Conservation (phyloP, 495 filamentous ascomycete species). For the Oidiodendron maius region DNA sequence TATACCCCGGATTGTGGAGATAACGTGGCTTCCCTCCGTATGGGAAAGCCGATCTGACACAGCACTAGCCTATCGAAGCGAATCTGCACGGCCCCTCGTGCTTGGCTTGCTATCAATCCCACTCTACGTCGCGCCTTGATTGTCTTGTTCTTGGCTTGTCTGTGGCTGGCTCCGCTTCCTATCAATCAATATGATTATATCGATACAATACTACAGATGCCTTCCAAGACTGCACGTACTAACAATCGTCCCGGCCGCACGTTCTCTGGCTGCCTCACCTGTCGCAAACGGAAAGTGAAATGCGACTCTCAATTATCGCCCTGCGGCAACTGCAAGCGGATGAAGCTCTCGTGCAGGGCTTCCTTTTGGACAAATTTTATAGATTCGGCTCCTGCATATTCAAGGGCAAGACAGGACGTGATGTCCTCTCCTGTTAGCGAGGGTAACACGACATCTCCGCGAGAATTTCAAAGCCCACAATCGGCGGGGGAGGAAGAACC, state of each 20-base stretch:
- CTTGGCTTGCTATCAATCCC: too few relatives aligned
- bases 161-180: not conserved
- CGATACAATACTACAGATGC: not conserved
- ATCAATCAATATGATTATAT: not conserved
- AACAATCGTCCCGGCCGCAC: not conserved
- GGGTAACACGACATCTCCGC: not conserved
- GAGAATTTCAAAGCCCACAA: not conserved
- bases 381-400: not conserved
- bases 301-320: not conserved
- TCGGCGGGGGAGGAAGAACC: not conserved
- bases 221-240: not conserved
- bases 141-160: too few relatives aligned
- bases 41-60: too few relatives aligned
- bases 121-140: too few relatives aligned
- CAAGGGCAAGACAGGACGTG: not conserved
- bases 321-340: not conserved
- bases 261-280: not conserved
- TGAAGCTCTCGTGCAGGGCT: not conserved
- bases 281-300: not conserved
- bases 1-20: too few relatives aligned
- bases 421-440: too few relatives aligned
- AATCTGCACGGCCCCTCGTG: too few relatives aligned
- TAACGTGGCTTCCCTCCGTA: too few relatives aligned
- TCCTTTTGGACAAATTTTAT: not conserved
- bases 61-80: too few relatives aligned